Evolutionary conservation across 1,139 yeast genomes (phyloP).

Genomic region (Arxiozyma bovina): DNA sequence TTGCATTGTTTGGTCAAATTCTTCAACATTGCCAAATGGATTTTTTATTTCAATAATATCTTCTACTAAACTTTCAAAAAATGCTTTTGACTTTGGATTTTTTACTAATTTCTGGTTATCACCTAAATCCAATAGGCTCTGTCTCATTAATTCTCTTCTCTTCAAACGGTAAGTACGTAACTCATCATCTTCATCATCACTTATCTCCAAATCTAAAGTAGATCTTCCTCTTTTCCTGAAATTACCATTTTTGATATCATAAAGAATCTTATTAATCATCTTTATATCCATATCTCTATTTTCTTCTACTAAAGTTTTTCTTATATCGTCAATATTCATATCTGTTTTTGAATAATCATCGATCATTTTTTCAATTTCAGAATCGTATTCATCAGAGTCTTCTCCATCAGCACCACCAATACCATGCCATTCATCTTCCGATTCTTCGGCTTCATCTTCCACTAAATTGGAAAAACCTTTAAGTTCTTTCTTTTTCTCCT

Average conservation of each 20-base stretch:
- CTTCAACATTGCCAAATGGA: constrained; percentile 14
- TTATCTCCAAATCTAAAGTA: constrained; percentile 57
- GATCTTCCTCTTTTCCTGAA: constrained; percentile 56
- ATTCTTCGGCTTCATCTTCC: constrained; percentile 76
- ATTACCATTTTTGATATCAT: constrained; percentile 77
- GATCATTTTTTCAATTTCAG: constrained; percentile 74
- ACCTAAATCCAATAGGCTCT: constrained; percentile 43
- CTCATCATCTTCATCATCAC: constrained; percentile 53
- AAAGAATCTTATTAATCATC: constrained; percentile 64
- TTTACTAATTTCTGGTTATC: constrained; percentile 41
- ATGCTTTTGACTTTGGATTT: constrained; percentile 60
- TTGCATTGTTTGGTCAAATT: constrained; percentile 6
- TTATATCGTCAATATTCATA: constrained; percentile 51
- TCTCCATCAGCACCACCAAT: constrained; percentile 80
- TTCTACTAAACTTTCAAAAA: constrained; percentile 63
- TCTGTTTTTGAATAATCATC: constrained; percentile 61
- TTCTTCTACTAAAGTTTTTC: constrained; percentile 55
- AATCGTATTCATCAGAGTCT: constrained; percentile 52
- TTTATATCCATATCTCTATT: constrained; percentile 61
- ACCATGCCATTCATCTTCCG: constrained; percentile 95
- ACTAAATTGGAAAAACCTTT: constrained; percentile 30
- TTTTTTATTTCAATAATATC: constrained; percentile 26
- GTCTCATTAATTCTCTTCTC: constrained; percentile 48
- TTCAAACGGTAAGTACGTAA: constrained; percentile 38
- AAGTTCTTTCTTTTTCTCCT: constrained; percentile 19